phyloP scores from a whole-genome alignment of 2,329 filamentous ascomycete genomes.

The Ophiocordyceps camponoti-saundersi region DNA sequence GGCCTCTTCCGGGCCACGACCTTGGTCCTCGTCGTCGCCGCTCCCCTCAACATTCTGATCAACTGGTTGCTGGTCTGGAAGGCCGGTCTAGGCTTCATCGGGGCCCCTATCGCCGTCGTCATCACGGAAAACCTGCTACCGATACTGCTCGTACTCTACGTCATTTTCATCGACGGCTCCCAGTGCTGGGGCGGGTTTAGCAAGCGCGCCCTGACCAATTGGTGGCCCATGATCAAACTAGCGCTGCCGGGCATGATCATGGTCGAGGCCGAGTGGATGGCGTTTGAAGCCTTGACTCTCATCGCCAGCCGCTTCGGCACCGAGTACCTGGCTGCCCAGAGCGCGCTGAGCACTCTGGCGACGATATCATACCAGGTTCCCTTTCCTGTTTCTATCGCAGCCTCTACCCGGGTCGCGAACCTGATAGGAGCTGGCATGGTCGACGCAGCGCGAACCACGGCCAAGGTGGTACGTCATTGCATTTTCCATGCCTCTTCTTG shows the following conservation, averaged over 20 bases:
- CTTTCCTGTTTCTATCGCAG: slow-evolving; percentile 78
- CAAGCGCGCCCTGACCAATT: slow-evolving; percentile 52
- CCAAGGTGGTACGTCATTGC: slow-evolving; percentile 46
- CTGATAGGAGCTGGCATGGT: slow-evolving; percentile 76
- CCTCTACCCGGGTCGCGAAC: slow-evolving; percentile 78
- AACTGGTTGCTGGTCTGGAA: slow-evolving; percentile 69
- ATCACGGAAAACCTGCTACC: slow-evolving; percentile 67
- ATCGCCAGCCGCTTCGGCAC: slow-evolving; percentile 64
- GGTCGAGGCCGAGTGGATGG: slow-evolving; percentile 85
- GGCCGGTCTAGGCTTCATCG: slow-evolving; percentile 52
- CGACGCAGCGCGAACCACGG: slow-evolving; percentile 62
- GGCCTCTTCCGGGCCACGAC: slow-evolving; percentile 65
- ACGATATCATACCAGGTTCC: slow-evolving; percentile 79
- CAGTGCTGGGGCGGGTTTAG: slow-evolving; percentile 79
- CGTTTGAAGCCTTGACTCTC: slow-evolving; percentile 84
- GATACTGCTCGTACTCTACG: slow-evolving; percentile 59
- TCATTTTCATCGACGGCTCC: slow-evolving; percentile 53
- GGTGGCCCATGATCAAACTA: slow-evolving; percentile 68
- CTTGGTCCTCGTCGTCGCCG: slow-evolving; percentile 59
- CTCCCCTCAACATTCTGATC: slow-evolving; percentile 60
- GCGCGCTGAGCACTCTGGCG: slow-evolving; percentile 61
- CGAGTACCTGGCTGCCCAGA: slow-evolving; percentile 72
- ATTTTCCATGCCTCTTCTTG: slow-evolving; percentile 2
- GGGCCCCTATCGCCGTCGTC: slow-evolving; percentile 65
- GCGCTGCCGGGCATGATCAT: slow-evolving; percentile 82